Evolutionary conservation across 2,329 filamentous ascomycete genomes (phyloP).

Genomic region (Zalaria sp.): DNA sequence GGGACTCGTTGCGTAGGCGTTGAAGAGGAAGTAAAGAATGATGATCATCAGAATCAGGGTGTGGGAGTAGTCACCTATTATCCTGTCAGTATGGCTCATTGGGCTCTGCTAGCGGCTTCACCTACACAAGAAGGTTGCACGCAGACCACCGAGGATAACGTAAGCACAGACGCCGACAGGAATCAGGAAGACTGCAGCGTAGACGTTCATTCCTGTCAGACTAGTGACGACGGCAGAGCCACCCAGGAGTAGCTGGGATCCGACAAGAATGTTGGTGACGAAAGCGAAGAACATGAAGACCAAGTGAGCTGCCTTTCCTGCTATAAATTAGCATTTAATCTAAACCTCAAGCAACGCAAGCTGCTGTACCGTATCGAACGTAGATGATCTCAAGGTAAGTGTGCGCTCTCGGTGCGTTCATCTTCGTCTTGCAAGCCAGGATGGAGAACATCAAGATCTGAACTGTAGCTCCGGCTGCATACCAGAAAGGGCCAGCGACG

Average conservation of each 20-base stretch:
- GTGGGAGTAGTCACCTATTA: conserved; percentile 21
- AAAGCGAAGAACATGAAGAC: conserved; percentile 27
- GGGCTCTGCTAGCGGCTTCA: background rate
- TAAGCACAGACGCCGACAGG: conserved; percentile 25
- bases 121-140: conserved; percentile 26
- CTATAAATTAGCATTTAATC: background rate
- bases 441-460: conserved; percentile 29
- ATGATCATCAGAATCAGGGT: conserved; percentile 28
- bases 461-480: conserved; percentile 26
- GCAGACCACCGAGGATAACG: conserved; percentile 22
- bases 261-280: conserved; percentile 30
- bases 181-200: conserved; percentile 29
- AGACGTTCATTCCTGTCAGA: conserved; percentile 28
- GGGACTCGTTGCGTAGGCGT: conserved; percentile 24
- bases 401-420: conserved; percentile 22
- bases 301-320: conserved; percentile 21
- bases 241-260: conserved; percentile 26
- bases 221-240: conserved; percentile 29
- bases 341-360: conserved; percentile 8
- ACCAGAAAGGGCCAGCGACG: conserved; percentile 19
- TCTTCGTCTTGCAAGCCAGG: conserved; percentile 25
- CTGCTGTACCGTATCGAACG: conserved; percentile 15
- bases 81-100: conserved; percentile 27
- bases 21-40: conserved; percentile 31
- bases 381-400: conserved; percentile 26